Evolutionary conservation across 78 protist genomes (phyloP), one percentile per base, ranked within the genome.

Genomic region (Dictyostelium intermedium): DNA sequence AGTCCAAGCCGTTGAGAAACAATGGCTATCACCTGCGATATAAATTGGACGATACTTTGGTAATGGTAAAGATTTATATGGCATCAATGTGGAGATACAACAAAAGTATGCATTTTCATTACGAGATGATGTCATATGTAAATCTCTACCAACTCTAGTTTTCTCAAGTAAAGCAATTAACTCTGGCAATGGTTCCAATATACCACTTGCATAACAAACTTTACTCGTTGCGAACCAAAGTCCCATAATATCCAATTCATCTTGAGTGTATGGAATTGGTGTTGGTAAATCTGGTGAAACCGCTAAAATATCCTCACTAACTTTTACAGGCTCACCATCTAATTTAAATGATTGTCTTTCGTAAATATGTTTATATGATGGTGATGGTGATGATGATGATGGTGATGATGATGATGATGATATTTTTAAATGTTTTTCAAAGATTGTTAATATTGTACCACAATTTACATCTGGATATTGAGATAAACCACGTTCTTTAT

Each of bases 31-130:
- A 50, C 99, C 99, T 0, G 87, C 91, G 32, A 98, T 84, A 87
- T 92, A 96, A 25, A 98, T 50, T 41, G 91, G 92, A 50, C 69
- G 92, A 47, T 91, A 13, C 5, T 53, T 79, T 30, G 82, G 86
- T 41, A 83, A 27, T 35, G 96, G 97, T 35, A 82, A 50, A 35
- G 47, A 14, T 27, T 47, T 66, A 25, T 45, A 30, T 9, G 70
- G 16, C 83, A 96, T 70, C 32, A 98, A 91, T 30, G 83, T 92
- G 7, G 91, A 83, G 34, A 97, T 56, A 79, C 83, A 80, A 53
- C 83, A 56, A 82, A 86, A 98, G 95, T 98, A 98, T 4, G 98
- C 99, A 34, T 98, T 95, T 85, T 98, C 98, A 72, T 98, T 98
- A 20, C 99, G 69, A 25, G 92, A 83, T 13, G 47, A 60, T 13